Evolutionary conservation across 345 rosid species (phyloP).

Genomic region (Citrus medica): DNA sequence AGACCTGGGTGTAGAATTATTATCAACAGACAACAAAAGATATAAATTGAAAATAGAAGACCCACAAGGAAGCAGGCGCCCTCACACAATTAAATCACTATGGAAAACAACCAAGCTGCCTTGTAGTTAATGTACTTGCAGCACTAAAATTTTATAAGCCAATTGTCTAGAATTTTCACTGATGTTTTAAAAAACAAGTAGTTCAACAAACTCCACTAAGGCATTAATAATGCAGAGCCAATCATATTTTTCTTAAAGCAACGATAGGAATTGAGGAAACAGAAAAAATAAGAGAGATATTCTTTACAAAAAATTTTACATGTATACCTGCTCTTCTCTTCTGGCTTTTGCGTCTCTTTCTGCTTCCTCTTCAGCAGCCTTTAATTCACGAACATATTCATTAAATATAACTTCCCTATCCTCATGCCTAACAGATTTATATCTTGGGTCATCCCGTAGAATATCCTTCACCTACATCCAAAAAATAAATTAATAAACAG

Average conservation of each 20-base stretch:
- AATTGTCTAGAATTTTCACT: too few species aligned
- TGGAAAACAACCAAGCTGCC: neutral
- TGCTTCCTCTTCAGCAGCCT: slow-evolving; percentile 60
- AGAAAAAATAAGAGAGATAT: neutral
- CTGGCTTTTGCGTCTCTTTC: slow-evolving; percentile 63
- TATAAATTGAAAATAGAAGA: neutral
- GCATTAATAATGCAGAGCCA: neutral
- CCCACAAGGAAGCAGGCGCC: neutral
- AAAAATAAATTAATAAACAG: neutral
- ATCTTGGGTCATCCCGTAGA: slow-evolving; percentile 83
- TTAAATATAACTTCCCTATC: slow-evolving; percentile 78
- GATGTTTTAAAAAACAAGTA: neutral
- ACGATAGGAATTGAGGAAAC: neutral
- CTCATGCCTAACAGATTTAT: slow-evolving; percentile 68
- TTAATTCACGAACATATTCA: slow-evolving; percentile 75
- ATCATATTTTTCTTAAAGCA: neutral
- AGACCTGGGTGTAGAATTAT: neutral
- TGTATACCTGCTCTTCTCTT: slow-evolving; percentile 76
- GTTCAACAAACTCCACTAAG: neutral
- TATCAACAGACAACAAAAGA: neutral
- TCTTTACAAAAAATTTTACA: neutral
- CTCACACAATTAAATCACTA: neutral
- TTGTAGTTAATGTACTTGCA: neutral
- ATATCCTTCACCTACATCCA: slow-evolving; percentile 73
- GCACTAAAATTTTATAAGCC: neutral